phyloP scores from a whole-genome alignment of 2,329 filamentous ascomycete species.

The Aaosphaeria pasadenensis region DNA sequence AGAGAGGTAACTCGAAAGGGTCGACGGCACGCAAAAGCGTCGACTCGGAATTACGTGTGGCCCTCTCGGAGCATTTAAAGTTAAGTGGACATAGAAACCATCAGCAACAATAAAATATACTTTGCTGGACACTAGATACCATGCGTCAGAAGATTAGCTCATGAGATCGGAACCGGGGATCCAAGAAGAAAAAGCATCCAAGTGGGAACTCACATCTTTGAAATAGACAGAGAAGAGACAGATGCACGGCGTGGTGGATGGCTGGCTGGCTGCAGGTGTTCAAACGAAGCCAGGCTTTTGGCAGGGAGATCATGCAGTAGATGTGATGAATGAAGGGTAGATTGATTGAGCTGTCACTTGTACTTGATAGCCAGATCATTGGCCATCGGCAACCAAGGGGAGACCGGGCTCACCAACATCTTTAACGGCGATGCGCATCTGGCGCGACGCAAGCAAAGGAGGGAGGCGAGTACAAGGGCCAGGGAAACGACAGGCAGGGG shows the following conservation, averaged over 20 bases:
- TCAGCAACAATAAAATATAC: too few species aligned
- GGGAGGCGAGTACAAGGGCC: too few species aligned
- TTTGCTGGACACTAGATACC: too few species aligned
- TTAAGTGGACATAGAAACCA: too few species aligned
- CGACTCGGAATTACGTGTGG: too few species aligned
- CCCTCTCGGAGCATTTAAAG: too few species aligned
- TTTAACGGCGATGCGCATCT: too few species aligned
- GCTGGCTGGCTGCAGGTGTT: slow-evolving; percentile 10
- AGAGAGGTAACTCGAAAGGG: too few species aligned
- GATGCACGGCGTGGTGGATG: slow-evolving; percentile 4
- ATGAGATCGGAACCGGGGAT: slow-evolving; percentile 3
- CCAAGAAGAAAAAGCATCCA: slow-evolving; percentile 3
- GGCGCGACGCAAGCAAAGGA: too few species aligned
- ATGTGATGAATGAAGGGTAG: slow-evolving; percentile 4
- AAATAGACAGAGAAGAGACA: slow-evolving; percentile 9
- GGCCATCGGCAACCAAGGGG: slow-evolving; percentile 10
- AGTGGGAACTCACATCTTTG: slow-evolving; percentile 10
- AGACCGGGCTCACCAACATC: slow-evolving; percentile 15
- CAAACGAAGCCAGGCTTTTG: not conserved
- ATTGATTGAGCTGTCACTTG: slow-evolving; percentile 15
- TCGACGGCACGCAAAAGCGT: too few species aligned
- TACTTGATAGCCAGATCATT: slow-evolving; percentile 16
- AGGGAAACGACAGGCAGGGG: too few species aligned
- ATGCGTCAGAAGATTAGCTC: too few species aligned
- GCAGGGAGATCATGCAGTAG: slow-evolving; percentile 8